phyloP scores from a whole-genome alignment of 192 early-diverging fungal genomes.

The Podila minutissima region DNA sequence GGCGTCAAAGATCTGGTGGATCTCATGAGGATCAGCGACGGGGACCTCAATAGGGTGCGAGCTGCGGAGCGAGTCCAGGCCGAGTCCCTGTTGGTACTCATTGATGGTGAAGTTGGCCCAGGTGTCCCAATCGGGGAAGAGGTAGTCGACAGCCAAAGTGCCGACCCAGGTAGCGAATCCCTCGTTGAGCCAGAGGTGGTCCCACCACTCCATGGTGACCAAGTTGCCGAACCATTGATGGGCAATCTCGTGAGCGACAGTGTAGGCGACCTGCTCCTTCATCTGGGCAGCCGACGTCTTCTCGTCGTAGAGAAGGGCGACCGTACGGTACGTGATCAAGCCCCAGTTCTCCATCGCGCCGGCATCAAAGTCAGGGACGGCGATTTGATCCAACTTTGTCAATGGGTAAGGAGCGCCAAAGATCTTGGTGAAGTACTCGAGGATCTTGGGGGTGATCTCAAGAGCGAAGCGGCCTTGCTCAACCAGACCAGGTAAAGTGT shows the following conservation, averaged over 20 bases:
- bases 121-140: slow-evolving; percentile 80
- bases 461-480: slow-evolving; percentile 77
- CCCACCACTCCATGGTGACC: slow-evolving; percentile 80
- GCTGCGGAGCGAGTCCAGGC: slow-evolving; percentile 76
- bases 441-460: slow-evolving; percentile 67
- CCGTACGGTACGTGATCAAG: slow-evolving; percentile 78
- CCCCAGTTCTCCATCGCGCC: slow-evolving; percentile 95
- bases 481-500: slow-evolving; percentile 69
- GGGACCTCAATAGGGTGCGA: slow-evolving; percentile 84
- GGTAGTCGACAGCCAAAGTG: slow-evolving; percentile 66
- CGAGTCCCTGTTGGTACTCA: slow-evolving; percentile 69
- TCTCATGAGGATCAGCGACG: slow-evolving; percentile 70
- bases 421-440: slow-evolving; percentile 78
- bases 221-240: slow-evolving; percentile 92
- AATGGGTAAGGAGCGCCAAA: slow-evolving; percentile 79
- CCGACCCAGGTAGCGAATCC: slow-evolving; percentile 86
- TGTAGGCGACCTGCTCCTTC: slow-evolving; percentile 75
- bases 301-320: slow-evolving; percentile 70
- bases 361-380: slow-evolving; percentile 83
- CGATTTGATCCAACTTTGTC: slow-evolving; percentile 77
- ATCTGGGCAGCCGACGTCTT: slow-evolving; percentile 58
- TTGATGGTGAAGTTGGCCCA: slow-evolving; percentile 74
- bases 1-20: slow-evolving; percentile 84
- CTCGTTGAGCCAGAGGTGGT: slow-evolving; percentile 88
- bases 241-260: slow-evolving; percentile 83